Conservation (phyloP, 1,284 basidiomycete genomes). For the Sporisorium graminicola region DNA sequence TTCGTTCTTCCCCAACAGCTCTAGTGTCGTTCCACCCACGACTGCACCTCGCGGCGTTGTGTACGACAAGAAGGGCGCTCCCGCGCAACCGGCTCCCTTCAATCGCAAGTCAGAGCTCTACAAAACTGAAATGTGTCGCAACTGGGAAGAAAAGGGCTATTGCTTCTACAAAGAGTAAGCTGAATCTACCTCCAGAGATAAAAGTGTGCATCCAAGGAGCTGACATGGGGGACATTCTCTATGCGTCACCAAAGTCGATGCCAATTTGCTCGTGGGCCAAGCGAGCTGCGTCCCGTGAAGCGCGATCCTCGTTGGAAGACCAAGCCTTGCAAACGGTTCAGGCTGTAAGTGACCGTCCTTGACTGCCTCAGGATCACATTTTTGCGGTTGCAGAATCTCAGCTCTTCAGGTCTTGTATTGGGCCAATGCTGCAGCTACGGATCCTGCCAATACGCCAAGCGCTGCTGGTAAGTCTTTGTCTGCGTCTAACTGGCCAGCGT, state of each 20-base stretch:
- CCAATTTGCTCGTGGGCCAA: conserved; percentile 79
- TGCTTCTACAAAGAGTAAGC: conserved; percentile 79
- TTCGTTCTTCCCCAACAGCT: neutral
- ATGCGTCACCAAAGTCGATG: conserved; percentile 27
- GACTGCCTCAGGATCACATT: neutral
- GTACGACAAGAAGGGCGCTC: neutral
- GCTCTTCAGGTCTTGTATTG: neutral
- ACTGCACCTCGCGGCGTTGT: too few species aligned
- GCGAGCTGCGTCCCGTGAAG: conserved; percentile 82
- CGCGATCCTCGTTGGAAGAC: conserved; percentile 95
- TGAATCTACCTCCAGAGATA: too few species aligned
- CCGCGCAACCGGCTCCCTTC: conserved; percentile 73
- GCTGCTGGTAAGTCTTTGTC: conserved; percentile 68
- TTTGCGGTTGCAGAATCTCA: neutral
- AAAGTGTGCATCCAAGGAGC: too few species aligned
- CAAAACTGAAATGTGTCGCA: conserved; percentile 90
- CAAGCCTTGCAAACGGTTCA: conserved; percentile 90
- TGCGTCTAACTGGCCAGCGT: too few species aligned
- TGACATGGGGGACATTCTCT: neutral
- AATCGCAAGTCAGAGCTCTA: conserved; percentile 88
- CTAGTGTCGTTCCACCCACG: neutral
- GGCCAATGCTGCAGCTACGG: conserved; percentile 76
- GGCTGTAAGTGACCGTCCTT: conserved; percentile 17
- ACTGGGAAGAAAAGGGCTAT: conserved; percentile 91
- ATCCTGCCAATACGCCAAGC: conserved; percentile 87